Base-by-base conservation (phyloP, 2,329 filamentous ascomycete species). In the Diaporthe ilicicola region DNA sequence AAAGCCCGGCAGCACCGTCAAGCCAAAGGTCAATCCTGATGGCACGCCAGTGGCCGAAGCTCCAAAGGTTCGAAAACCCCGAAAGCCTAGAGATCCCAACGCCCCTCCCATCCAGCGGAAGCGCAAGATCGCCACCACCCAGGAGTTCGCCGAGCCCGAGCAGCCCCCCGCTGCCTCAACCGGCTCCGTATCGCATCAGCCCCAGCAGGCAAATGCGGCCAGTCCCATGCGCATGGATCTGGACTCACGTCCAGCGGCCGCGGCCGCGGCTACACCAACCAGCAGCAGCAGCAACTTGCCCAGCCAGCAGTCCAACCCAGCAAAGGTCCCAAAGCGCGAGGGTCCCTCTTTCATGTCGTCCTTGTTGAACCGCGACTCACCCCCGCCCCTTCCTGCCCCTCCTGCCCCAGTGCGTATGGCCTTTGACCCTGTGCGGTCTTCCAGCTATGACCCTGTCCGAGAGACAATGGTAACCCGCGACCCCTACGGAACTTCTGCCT, bases 391-490 rank as follows among this genome's bases (percentile, higher is more conserved):
- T 80, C 15, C 82, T 84, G 62, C 84, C 84, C 72, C 84, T 10
- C 82, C 85, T 61, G 85, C 92, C 62, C 91, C 91, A 17, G 93
- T 92, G 77, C 92, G 94, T 53, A 93, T 94, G 77, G 94, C 92
- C 76, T 98, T 96, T 82, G 95, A 98, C 80, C 95, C 95, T 0
- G 94, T 97, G 74, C 90, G 95, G 56, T 93, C 89, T 7, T 88
- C 92, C n/a, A 90, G 88, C 74, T 91, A 90, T 75, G 89, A 91
- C 75, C 89, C 89, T 1, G 85, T 91, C 61, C 84, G 89, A 51
- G 89, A 89, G 77, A 93, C 89, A 3, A 89, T 91, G 78, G 76
- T 88, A 55, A 76, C 86, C 74, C 83, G 87, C 79, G 82, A 88
- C 81, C 78, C 85, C 74, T 83, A 84, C 62, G 81, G 82, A 70